Percentiles rank a stretch among this genome's conserved stretches.
Conservation (phyloP, 768 basidiomycete species). For the Lepiota venenata region DNA sequence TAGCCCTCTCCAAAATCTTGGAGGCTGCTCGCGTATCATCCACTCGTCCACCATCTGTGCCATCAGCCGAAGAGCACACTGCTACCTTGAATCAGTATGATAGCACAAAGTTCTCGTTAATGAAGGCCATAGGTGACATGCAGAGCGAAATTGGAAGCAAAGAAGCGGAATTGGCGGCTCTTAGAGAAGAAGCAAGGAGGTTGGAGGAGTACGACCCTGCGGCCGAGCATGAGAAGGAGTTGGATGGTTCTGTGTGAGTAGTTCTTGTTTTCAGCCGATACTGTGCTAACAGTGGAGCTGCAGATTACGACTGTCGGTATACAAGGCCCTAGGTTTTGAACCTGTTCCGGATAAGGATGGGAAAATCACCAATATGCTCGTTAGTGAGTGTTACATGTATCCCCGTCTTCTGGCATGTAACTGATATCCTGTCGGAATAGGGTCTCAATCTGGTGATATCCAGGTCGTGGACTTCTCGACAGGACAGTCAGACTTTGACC, state of each 20-base stretch:
- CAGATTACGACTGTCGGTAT: slow-evolving; percentile 67
- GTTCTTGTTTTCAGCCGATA: background rate
- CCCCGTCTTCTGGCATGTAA: background rate
- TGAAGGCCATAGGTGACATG: slow-evolving; percentile 71
- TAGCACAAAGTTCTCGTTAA: slow-evolving; percentile 55
- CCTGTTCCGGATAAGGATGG: slow-evolving; percentile 56
- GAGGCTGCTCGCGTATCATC: slow-evolving; percentile 73
- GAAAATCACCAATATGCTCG: slow-evolving; percentile 54
- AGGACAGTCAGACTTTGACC: slow-evolving; percentile 31
- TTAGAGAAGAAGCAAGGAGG: slow-evolving; percentile 60
- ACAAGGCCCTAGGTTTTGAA: slow-evolving; percentile 70
- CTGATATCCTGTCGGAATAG: slow-evolving; percentile 28
- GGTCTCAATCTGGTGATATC: slow-evolving; percentile 43
- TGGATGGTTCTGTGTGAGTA: slow-evolving; percentile 67
- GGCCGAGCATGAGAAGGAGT: slow-evolving; percentile 62
- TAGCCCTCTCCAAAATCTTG: slow-evolving; percentile 61
- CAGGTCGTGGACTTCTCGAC: slow-evolving; percentile 36
- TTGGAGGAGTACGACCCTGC: slow-evolving; percentile 73
- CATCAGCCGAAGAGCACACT: slow-evolving; percentile 60
- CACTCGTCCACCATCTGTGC: slow-evolving; percentile 65
- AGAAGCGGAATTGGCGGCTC: slow-evolving; percentile 64
- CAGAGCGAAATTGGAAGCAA: slow-evolving; percentile 63
- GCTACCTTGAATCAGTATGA: slow-evolving; percentile 65
- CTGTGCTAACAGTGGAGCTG: slow-evolving; percentile 5
- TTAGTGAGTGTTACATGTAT: slow-evolving; percentile 46